Percentiles rank a stretch among this genome's conserved stretches.
phyloP scores from a whole-genome alignment of 2,329 filamentous ascomycete species.

The Coniosporium tulheliwenetii region DNA sequence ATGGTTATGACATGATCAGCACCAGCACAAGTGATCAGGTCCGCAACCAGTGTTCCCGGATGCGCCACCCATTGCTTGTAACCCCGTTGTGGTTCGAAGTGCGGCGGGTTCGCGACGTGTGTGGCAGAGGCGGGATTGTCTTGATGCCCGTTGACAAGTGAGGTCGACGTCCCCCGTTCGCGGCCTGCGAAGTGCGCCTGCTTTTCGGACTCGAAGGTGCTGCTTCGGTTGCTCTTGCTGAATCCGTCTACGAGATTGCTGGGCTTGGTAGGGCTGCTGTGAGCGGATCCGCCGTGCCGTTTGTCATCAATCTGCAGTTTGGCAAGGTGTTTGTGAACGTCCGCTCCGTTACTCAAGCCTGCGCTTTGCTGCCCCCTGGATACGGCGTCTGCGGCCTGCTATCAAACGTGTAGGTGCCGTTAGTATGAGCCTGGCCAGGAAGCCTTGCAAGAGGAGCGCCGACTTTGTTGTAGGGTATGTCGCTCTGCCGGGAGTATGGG shows the following conservation, averaged over 20 bases:
- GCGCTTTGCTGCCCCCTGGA: conserved; percentile 51
- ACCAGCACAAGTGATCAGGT: conserved; percentile 86
- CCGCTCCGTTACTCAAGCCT: conserved; percentile 50
- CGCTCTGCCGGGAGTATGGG: conserved; percentile 90
- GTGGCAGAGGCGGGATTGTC: conserved; percentile 42
- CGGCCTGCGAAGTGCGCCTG: too few relatives aligned
- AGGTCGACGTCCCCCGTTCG: too few relatives aligned
- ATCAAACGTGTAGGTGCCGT: conserved; percentile 66
- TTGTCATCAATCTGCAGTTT: conserved; percentile 47
- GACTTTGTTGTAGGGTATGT: conserved; percentile 91
- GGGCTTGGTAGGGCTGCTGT: not conserved
- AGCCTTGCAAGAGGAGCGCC: conserved; percentile 74
- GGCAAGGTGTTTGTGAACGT: conserved; percentile 59
- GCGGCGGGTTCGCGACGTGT: conserved; percentile 34
- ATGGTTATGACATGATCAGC: conserved; percentile 96
- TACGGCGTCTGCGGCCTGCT: conserved; percentile 77
- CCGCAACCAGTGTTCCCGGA: conserved; percentile 85
- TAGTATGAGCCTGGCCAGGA: conserved; percentile 30
- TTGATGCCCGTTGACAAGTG: conserved; percentile 27
- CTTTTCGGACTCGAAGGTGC: too few relatives aligned
- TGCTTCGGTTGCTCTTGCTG: too few relatives aligned
- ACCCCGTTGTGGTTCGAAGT: conserved; percentile 68
- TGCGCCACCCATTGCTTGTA: conserved; percentile 99
- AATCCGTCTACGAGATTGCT: too few relatives aligned
- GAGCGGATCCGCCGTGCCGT: conserved; percentile 22